These are phyloP conservation scores for Clarireedia monteithiana DNA, from an alignment of 2,329 filamentous ascomycete genomes.

Conservation along the genomic window DNA sequence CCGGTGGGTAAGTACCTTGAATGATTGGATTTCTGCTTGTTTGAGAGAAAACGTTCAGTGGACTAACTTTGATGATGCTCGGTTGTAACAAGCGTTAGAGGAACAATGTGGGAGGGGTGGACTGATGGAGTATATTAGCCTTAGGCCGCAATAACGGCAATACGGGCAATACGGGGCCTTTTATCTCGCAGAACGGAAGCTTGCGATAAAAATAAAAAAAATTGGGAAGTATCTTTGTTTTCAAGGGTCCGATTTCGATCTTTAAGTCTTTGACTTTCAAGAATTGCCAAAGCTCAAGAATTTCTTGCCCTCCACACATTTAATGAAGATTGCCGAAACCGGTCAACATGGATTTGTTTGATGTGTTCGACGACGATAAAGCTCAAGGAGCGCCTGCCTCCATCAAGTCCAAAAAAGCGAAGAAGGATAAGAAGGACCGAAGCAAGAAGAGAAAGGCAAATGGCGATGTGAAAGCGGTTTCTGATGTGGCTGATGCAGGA, in stretches of 20 bases:
- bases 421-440: slow-evolving; percentile 48
- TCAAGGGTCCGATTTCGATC: not conserved
- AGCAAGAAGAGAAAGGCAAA: slow-evolving; percentile 84
- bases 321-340: not conserved
- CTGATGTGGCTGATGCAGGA: slow-evolving; percentile 18
- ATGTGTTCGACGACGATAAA: slow-evolving; percentile 70
- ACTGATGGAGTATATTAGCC: not conserved
- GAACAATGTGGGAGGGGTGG: slow-evolving; percentile 3
- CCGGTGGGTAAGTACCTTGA: not conserved
- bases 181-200: not conserved
- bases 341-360: slow-evolving; percentile 64
- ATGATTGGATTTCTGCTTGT: slow-evolving; percentile 13
- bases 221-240: slow-evolving; percentile 5
- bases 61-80: slow-evolving; percentile 18
- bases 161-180: not conserved
- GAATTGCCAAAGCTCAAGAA: not conserved
- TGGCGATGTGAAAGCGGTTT: slow-evolving; percentile 60
- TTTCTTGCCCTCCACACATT: not conserved
- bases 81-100: slow-evolving; percentile 3
- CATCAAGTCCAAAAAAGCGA: slow-evolving; percentile 27
- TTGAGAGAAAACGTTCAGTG: slow-evolving; percentile 8
- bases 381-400: slow-evolving; percentile 36
- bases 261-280: slow-evolving; percentile 1
- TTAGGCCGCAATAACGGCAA: not conserved
- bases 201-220: not conserved